These are phyloP conservation scores for Picochlorum sp. DNA, from an alignment of 139 green algal species.

Conservation along the genomic window DNA sequence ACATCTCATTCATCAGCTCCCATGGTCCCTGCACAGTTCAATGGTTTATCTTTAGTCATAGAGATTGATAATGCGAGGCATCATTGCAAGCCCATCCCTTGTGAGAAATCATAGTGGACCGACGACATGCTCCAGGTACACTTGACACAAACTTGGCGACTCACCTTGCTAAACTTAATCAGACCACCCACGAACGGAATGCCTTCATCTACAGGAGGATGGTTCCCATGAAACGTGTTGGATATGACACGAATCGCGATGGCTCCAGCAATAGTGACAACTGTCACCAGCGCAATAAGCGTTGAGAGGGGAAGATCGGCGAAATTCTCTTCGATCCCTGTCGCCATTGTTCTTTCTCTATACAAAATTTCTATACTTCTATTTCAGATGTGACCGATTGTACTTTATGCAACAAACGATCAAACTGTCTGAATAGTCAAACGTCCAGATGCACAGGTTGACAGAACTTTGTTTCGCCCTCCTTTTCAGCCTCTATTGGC, in stretches of 20 bases:
- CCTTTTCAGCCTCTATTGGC: no score
- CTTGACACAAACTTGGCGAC: not conserved
- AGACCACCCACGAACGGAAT: slow-evolving; percentile 89
- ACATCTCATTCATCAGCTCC: slow-evolving; percentile 67
- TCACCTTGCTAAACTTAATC: slow-evolving; percentile 79
- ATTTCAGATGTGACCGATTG: not conserved
- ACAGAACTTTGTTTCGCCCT: no score
- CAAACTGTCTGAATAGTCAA: not conserved
- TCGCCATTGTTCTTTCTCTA: no score
- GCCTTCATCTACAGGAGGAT: slow-evolving; percentile 70
- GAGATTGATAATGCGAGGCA: not conserved
- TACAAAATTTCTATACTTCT: no score
- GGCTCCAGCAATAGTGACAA: slow-evolving; percentile 17
- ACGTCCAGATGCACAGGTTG: no score
- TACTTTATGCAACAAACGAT: not conserved
- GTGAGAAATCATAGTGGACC: not conserved
- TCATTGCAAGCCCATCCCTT: no score
- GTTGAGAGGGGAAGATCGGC: slow-evolving; percentile 6
- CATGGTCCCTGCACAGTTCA: slow-evolving; percentile 68
- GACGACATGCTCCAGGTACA: not conserved
- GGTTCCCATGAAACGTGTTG: slow-evolving; percentile 21
- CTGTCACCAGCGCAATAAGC: not conserved
- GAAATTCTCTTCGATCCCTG: not conserved
- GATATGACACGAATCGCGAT: slow-evolving; percentile 22
- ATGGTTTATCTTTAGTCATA: no score